These are phyloP conservation scores for Rhodosporidiobolus sp. DNA, from an alignment of 768 basidiomycete genomes.

Conservation along the genomic window DNA sequence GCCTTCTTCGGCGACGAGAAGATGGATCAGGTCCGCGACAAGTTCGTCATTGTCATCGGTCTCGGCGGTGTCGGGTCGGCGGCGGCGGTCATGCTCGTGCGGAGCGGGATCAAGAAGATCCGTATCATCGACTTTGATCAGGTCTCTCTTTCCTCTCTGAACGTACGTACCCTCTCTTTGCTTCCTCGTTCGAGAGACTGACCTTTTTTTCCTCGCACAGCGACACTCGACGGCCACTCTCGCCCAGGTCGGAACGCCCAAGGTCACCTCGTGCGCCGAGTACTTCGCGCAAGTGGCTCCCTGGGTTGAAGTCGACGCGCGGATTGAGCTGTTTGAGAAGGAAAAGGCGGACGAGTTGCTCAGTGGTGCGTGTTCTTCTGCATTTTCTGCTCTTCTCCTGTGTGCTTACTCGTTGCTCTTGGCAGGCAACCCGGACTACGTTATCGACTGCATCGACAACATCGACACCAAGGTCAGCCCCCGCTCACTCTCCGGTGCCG, in stretches of 20 bases:
- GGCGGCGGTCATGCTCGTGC: constrained; percentile 49
- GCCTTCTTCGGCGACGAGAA: constrained; percentile 87
- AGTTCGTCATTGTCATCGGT: constrained; percentile 81
- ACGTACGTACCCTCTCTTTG: constrained; percentile 50
- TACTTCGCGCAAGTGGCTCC: constrained; percentile 65
- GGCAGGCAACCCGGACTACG: constrained; percentile 66
- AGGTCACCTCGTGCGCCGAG: constrained; percentile 71
- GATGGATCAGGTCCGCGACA: constrained; percentile 71
- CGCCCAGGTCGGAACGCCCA: constrained; percentile 89
- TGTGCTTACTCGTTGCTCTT: neutral
- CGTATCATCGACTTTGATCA: constrained; percentile 75
- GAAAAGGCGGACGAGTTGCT: constrained; percentile 67
- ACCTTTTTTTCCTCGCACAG: constrained; percentile 11
- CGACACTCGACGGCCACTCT: constrained; percentile 85
- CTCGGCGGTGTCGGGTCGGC: constrained; percentile 95
- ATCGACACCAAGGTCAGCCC: constrained; percentile 71
- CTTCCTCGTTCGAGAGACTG: neutral
- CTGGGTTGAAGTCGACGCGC: constrained; percentile 82
- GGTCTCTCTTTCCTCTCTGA: constrained; percentile 89
- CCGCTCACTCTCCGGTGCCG: neutral
- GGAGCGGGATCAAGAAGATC: constrained; percentile 42
- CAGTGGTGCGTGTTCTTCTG: constrained; percentile 60
- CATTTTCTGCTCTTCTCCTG: neutral
- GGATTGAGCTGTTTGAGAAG: constrained; percentile 80
- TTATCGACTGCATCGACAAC: constrained; percentile 98